These are phyloP conservation scores for Acacia concinna DNA, from an alignment of 331 rosid species.

Conservation along the genomic window DNA sequence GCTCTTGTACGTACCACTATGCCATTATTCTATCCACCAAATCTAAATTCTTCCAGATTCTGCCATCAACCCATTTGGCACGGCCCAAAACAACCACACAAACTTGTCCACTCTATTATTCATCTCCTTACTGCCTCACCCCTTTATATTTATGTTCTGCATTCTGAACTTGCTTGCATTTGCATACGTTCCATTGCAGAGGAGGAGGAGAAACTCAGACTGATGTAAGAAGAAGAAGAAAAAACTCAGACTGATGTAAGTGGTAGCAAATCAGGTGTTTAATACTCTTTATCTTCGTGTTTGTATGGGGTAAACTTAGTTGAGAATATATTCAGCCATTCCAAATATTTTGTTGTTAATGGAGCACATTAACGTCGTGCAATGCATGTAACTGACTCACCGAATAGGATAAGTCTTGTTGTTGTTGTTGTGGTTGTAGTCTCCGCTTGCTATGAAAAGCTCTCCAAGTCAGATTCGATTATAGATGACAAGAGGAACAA, in stretches of 20 bases:
- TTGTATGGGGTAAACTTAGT: background rate
- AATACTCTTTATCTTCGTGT: background rate
- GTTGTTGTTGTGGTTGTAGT: background rate
- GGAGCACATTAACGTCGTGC: no score
- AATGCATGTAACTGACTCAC: no score
- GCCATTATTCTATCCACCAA: conserved; percentile 1
- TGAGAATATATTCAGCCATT: background rate
- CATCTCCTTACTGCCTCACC: background rate
- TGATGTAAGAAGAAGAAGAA: background rate
- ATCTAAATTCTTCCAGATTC: background rate
- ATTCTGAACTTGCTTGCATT: background rate
- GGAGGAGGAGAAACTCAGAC: background rate
- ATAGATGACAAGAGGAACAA: background rate
- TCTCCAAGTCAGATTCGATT: background rate
- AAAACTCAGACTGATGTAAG: background rate
- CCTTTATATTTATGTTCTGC: background rate
- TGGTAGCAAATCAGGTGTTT: background rate
- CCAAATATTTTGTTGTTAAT: no score
- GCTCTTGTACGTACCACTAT: background rate
- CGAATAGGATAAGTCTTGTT: background rate
- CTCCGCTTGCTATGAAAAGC: background rate
- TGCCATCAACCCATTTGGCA: background rate
- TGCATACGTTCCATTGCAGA: background rate
- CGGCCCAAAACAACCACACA: background rate
- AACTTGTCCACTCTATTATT: background rate